phyloP scores from a whole-genome alignment of 768 basidiomycete species.

The Amanita pseudoporphyria region DNA sequence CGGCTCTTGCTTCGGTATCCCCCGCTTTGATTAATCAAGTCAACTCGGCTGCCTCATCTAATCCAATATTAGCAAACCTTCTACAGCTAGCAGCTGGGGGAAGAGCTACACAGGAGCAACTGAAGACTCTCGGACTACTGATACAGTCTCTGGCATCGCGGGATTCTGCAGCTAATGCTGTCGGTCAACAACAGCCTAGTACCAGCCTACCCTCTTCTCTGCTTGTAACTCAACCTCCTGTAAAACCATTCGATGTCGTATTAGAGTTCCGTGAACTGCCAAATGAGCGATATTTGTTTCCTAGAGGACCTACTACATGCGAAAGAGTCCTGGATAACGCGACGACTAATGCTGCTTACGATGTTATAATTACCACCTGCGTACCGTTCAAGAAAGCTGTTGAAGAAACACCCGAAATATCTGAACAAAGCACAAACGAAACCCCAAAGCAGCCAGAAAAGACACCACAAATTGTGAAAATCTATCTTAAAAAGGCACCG shows the following conservation, averaged over 20 bases:
- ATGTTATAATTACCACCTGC: slow-evolving; percentile 33
- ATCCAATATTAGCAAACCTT: slow-evolving; percentile 60
- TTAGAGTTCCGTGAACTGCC: slow-evolving; percentile 60
- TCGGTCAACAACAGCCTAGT: slow-evolving; percentile 9
- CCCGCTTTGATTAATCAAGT: slow-evolving; percentile 54
- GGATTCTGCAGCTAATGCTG: slow-evolving; percentile 12
- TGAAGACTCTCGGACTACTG: slow-evolving; percentile 61
- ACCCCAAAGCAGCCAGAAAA: slow-evolving; percentile 8
- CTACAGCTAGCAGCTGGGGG: slow-evolving; percentile 56
- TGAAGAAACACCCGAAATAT: slow-evolving; percentile 7
- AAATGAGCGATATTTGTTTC: slow-evolving; percentile 59
- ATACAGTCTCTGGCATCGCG: slow-evolving; percentile 52
- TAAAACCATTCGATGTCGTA: slow-evolving; percentile 63
- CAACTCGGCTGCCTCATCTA: slow-evolving; percentile 51
- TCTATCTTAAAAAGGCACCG: slow-evolving; percentile 40
- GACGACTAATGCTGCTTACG: slow-evolving; percentile 13
- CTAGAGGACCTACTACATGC: slow-evolving; percentile 45
- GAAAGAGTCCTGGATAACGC: slow-evolving; percentile 24
- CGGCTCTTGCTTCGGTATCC: slow-evolving; percentile 39
- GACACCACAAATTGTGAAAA: slow-evolving; percentile 27
- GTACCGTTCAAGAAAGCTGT: slow-evolving; percentile 31
- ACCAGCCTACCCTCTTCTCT: slow-evolving; percentile 9
- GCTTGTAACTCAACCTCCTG: slow-evolving; percentile 16
- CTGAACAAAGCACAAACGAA: slow-evolving; percentile 9
- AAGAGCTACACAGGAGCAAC: slow-evolving; percentile 51